Evolutionary conservation across 805 yeast genomes (phyloP).

Genomic region (Starmera caribaea): DNA sequence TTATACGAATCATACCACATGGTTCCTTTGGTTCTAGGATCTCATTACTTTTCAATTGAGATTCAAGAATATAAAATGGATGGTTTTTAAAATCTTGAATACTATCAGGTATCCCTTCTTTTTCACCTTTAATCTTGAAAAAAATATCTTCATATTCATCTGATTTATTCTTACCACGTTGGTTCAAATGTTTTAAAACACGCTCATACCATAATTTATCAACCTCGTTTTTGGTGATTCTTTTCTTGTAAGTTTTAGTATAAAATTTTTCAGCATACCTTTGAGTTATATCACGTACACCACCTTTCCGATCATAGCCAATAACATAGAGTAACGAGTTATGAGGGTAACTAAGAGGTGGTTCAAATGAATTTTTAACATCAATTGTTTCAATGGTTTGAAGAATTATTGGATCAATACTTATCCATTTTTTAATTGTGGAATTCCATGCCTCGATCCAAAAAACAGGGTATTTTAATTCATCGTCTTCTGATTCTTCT

Average conservation of each 20-base stretch:
- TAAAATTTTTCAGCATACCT: slow-evolving; percentile 66
- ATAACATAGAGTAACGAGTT: slow-evolving; percentile 66
- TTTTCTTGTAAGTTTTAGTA: slow-evolving; percentile 63
- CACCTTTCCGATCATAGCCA: slow-evolving; percentile 60
- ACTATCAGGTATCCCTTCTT: slow-evolving; percentile 84
- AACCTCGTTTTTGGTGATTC: slow-evolving; percentile 54
- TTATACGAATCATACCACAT: slow-evolving; percentile 63
- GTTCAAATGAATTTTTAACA: slow-evolving; percentile 53
- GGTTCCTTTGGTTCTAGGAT: slow-evolving; percentile 56
- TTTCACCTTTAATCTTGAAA: slow-evolving; percentile 47
- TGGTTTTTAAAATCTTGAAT: slow-evolving; percentile 78
- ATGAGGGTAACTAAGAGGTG: slow-evolving; percentile 48
- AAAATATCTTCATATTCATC: slow-evolving; percentile 48
- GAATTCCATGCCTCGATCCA: slow-evolving; percentile 96
- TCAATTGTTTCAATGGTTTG: slow-evolving; percentile 53
- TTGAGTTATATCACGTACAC: slow-evolving; percentile 75
- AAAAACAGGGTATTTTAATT: slow-evolving; percentile 53
- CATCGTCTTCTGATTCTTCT: slow-evolving; percentile 13
- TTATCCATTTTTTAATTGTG: slow-evolving; percentile 63
- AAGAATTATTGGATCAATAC: slow-evolving; percentile 72
- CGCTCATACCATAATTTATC: slow-evolving; percentile 47
- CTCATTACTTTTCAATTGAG: slow-evolving; percentile 65
- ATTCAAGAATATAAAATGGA: slow-evolving; percentile 75
- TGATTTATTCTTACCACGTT: slow-evolving; percentile 10
- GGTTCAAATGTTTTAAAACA: slow-evolving; percentile 21